A percentile compares a stretch with the other conserved stretches of the same genome.
Conservation (phyloP, 177 flowering plant genomes). For the Tripterygium wilfordii region DNA sequence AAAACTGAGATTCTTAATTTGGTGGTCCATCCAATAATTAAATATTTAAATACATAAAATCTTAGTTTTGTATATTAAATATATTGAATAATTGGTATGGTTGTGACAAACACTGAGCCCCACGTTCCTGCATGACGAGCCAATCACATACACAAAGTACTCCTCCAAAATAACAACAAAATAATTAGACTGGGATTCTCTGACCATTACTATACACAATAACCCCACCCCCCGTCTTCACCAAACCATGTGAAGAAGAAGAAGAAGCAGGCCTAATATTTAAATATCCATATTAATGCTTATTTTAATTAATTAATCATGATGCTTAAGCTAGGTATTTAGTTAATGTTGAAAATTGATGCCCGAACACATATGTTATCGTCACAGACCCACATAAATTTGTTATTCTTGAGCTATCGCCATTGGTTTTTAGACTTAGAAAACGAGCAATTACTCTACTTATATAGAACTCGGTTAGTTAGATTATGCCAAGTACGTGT, state of each 20-base stretch:
- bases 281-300: neutral
- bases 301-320: no score
- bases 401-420: no score
- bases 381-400: no score
- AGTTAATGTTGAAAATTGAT: no score
- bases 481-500: neutral
- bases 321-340: no score
- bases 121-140: conserved; percentile 30
- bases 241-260: conserved; percentile 16
- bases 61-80: no score
- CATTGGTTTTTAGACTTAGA: no score
- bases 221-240: conserved; percentile 16
- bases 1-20: no score
- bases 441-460: no score
- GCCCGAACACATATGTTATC: no score
- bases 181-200: conserved; percentile 37
- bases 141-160: conserved; percentile 1
- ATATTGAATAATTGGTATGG: conserved; percentile 7
- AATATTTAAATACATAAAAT: no score
- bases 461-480: neutral
- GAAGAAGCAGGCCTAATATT: conserved; percentile 5
- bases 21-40: no score
- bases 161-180: conserved; percentile 31
- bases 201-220: conserved; percentile 8
- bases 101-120: conserved; percentile 20